Percentiles rank a stretch among this genome's conserved stretches.
phyloP scores from a whole-genome alignment of 139 green algal species.

The Chlamydomonas schloesseri region DNA sequence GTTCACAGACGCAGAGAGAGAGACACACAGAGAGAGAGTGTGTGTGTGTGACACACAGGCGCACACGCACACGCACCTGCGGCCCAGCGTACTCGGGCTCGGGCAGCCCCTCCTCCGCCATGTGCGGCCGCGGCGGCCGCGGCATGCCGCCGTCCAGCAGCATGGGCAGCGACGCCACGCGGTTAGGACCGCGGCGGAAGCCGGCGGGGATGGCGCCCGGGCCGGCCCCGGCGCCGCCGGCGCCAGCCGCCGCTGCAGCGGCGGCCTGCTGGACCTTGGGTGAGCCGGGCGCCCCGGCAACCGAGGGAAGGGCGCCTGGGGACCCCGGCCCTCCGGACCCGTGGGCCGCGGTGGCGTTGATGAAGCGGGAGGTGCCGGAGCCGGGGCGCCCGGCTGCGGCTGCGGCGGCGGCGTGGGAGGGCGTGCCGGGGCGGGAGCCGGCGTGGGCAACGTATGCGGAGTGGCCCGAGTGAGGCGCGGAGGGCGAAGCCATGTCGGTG shows the following conservation, averaged over 20 bases:
- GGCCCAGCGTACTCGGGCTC: background rate
- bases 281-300: no score
- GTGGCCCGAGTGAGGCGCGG: background rate
- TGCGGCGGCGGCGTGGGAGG: background rate
- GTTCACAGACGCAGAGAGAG: no score
- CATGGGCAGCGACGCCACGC: conserved; percentile 44
- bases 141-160: conserved; percentile 32
- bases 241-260: background rate
- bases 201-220: background rate
- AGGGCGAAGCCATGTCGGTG: background rate
- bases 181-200: conserved; percentile 29
- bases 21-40: no score
- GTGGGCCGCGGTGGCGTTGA: no score
- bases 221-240: background rate
- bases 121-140: background rate
- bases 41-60: no score
- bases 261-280: no score
- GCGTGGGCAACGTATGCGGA: background rate
- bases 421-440: background rate
- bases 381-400: no score
- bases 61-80: background rate
- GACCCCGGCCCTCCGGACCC: no score
- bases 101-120: background rate
- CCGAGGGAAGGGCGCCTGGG: no score
- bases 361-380: background rate